Conservation (phyloP, 1,284 basidiomycete species). For the Ustanciosporium gigantosporum region DNA sequence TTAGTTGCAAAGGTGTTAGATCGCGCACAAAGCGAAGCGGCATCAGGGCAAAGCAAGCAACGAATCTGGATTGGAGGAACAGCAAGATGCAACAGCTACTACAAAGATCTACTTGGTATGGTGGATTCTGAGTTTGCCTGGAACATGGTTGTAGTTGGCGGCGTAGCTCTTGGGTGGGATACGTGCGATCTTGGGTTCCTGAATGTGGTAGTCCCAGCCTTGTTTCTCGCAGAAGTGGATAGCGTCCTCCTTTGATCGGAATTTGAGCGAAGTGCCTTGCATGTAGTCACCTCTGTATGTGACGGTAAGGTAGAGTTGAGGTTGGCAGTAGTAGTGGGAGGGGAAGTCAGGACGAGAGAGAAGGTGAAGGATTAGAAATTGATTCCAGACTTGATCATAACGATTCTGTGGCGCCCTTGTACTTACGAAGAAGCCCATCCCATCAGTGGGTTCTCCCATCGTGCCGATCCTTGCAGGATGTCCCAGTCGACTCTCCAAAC, state of each 20-base stretch:
- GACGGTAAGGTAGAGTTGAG: not conserved
- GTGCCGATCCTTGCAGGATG: slow-evolving; percentile 78
- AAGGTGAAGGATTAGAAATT: too few relatives aligned
- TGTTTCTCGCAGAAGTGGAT: slow-evolving; percentile 74
- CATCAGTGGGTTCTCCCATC: slow-evolving; percentile 99
- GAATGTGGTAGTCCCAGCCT: slow-evolving; percentile 61
- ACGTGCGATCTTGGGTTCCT: slow-evolving; percentile 62
- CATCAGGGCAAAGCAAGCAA: too few relatives aligned
- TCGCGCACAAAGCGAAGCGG: too few relatives aligned
- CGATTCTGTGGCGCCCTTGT: too few relatives aligned
- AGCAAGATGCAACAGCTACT: too few relatives aligned
- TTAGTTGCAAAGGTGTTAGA: too few relatives aligned
- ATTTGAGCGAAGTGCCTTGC: slow-evolving; percentile 86
- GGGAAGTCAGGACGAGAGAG: not conserved
- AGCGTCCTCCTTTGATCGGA: slow-evolving; percentile 88
- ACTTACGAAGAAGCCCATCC: slow-evolving; percentile 72
- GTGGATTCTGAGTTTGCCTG: slow-evolving; percentile 78
- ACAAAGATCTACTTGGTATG: slow-evolving; percentile 94
- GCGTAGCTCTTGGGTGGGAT: slow-evolving; percentile 74
- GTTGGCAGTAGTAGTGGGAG: not conserved
- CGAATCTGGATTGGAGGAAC: too few relatives aligned
- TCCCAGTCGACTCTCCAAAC: slow-evolving; percentile 97
- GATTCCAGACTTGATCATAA: too few relatives aligned
- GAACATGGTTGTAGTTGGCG: slow-evolving; percentile 80
- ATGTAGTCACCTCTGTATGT: slow-evolving; percentile 85